A percentile compares a stretch with the other conserved stretches of the same genome.
phyloP scores from a whole-genome alignment of 2,329 filamentous ascomycete genomes.

The Lasiodiplodia hormozganensis region DNA sequence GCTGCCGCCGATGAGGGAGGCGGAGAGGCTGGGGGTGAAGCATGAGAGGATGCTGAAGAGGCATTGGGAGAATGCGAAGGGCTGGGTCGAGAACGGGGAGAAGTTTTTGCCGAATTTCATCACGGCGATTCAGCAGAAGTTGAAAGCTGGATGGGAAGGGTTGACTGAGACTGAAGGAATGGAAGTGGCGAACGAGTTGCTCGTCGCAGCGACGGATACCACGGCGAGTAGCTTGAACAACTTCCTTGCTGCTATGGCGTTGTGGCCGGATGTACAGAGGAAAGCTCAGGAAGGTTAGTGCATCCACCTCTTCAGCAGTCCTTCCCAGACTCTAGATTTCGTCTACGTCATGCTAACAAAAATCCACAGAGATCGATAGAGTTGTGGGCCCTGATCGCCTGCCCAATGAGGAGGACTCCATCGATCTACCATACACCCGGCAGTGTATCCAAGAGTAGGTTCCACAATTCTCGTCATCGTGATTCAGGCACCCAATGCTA shows the following conservation, averaged over 20 bases:
- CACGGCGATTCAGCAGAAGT: constrained; percentile 11
- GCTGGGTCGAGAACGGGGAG: not conserved
- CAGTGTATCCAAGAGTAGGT: constrained; percentile 32
- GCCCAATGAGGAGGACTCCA: constrained; percentile 31
- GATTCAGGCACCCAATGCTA: constrained; percentile 32
- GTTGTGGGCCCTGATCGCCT: constrained; percentile 32
- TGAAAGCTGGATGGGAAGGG: not conserved
- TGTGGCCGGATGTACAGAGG: constrained; percentile 38
- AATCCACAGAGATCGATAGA: constrained; percentile 30
- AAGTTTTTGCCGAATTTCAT: constrained; percentile 20
- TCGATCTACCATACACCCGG: constrained; percentile 26
- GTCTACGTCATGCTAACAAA: not conserved
- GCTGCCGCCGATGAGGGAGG: constrained; percentile 49
- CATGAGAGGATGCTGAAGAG: constrained; percentile 46
- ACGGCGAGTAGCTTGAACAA: constrained; percentile 38
- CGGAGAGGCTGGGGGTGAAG: constrained; percentile 37
- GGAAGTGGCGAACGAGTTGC: constrained; percentile 6
- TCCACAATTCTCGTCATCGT: not conserved
- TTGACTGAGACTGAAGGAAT: constrained; percentile 3
- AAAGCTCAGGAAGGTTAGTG: constrained; percentile 38
- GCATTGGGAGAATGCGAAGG: constrained; percentile 33
- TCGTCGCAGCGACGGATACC: constrained; percentile 30
- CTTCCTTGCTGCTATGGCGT: constrained; percentile 42
- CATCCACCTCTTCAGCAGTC: too few relatives aligned
- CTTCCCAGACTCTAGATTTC: not conserved